A percentile compares a stretch with the other conserved stretches of the same genome.
phyloP scores from a whole-genome alignment of 208 protist species.

The Kentomonas sorsogonicus region DNA sequence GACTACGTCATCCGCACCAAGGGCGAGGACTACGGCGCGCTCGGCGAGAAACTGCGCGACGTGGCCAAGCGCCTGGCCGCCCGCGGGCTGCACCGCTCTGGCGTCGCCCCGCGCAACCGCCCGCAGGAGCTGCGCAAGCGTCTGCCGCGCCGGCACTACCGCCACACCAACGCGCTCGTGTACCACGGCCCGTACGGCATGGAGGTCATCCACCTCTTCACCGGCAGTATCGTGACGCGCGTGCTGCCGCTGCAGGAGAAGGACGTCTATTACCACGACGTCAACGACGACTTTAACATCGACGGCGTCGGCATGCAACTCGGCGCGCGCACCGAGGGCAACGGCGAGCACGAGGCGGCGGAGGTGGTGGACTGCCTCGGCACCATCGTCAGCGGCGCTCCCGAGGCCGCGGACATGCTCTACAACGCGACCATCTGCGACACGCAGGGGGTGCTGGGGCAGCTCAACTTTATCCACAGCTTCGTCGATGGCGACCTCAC shows the following conservation, averaged over 20 bases:
- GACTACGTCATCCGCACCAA: conserved; percentile 61
- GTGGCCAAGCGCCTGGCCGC: neutral
- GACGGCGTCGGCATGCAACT: conserved; percentile 64
- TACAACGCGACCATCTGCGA: conserved; percentile 78
- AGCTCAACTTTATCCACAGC: conserved; percentile 67
- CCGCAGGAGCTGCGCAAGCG: too few relatives aligned
- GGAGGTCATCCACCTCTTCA: conserved; percentile 87
- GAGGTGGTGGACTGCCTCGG: conserved; percentile 70
- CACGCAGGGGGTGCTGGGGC: conserved; percentile 72
- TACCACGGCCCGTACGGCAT: conserved; percentile 71
- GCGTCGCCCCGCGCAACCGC: too few relatives aligned
- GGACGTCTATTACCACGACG: conserved; percentile 73
- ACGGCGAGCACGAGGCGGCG: conserved; percentile 48
- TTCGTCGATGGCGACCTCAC: conserved; percentile 72
- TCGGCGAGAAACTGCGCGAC: conserved; percentile 48
- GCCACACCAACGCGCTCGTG: conserved; percentile 70
- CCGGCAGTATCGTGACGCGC: conserved; percentile 58
- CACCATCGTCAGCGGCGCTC: conserved; percentile 48
- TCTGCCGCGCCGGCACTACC: conserved; percentile 6
- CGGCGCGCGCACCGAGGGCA: conserved; percentile 30
- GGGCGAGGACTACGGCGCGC: conserved; percentile 60
- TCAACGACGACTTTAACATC: conserved; percentile 83
- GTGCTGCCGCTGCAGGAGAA: conserved; percentile 58
- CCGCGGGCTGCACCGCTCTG: too few relatives aligned
- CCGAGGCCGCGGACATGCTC: conserved; percentile 35